phyloP scores from a whole-genome alignment of 148 eudicot genomes.

The Rhododendron molle region DNA sequence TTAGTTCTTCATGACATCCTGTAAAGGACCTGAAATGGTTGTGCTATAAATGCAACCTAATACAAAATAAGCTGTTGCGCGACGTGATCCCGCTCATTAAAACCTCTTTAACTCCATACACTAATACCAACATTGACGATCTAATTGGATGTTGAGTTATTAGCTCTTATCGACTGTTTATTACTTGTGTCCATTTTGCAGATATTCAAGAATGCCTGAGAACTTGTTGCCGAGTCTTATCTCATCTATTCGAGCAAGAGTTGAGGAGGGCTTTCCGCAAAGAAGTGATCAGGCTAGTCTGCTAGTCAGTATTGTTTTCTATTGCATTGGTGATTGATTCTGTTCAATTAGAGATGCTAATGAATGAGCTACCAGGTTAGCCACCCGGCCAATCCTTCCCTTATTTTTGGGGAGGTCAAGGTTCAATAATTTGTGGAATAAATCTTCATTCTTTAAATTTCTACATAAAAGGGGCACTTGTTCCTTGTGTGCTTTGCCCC shows the following conservation, averaged over 20 bases:
- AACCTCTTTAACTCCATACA: background rate
- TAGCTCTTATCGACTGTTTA: background rate
- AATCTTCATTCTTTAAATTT: background rate
- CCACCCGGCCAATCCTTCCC: background rate
- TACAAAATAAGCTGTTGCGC: background rate
- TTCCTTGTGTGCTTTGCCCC: background rate
- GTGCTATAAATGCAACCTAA: background rate
- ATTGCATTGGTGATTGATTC: background rate
- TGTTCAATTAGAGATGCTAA: background rate
- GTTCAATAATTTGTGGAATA: conserved; percentile 1
- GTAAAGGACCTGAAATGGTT: background rate
- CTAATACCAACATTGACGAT: background rate
- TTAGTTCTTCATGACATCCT: background rate
- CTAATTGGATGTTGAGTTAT: background rate
- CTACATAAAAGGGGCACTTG: background rate
- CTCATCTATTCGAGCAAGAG: conserved; percentile 56
- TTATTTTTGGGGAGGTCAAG: background rate
- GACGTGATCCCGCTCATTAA: background rate
- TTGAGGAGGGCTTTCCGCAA: conserved; percentile 59
- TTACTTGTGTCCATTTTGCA: conserved; percentile 20
- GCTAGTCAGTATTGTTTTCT: conserved; percentile 50
- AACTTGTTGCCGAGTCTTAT: conserved; percentile 69
- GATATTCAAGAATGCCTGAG: conserved; percentile 89
- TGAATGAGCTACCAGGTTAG: background rate
- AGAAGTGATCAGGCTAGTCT: conserved; percentile 67